Evolutionary conservation across 169 alveolate genomes (phyloP).

Genomic region (Babesia caballi): DNA sequence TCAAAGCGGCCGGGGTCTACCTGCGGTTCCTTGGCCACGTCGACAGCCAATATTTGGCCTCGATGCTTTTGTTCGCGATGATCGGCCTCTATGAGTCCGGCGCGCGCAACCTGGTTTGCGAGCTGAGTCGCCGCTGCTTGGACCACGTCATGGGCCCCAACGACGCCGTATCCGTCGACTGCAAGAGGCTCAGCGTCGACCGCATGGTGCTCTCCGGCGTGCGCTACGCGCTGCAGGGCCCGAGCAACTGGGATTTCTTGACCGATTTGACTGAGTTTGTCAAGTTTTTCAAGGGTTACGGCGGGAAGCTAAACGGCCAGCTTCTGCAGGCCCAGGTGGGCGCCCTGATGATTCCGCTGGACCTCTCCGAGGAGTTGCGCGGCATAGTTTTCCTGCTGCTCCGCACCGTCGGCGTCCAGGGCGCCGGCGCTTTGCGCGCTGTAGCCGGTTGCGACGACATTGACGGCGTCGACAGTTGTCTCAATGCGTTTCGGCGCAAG

Average conservation of each 20-base stretch:
- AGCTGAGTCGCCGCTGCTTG: neutral
- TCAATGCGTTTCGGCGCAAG: neutral
- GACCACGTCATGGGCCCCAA: neutral
- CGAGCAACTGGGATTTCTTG: conserved; percentile 31
- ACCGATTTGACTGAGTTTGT: neutral
- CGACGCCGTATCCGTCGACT: neutral
- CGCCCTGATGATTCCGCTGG: neutral
- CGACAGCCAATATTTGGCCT: neutral
- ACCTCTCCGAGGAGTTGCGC: neutral
- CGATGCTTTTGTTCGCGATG: neutral
- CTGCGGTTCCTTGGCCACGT: conserved; percentile 9
- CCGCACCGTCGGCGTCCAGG: neutral
- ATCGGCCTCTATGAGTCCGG: conserved; percentile 33
- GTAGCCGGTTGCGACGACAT: neutral
- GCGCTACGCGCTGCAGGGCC: conserved; percentile 13
- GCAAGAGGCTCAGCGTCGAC: neutral
- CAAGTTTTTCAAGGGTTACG: neutral
- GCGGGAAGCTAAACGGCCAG: neutral
- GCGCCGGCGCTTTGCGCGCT: neutral
- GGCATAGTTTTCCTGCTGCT: neutral
- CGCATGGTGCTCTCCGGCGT: neutral
- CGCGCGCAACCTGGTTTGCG: neutral
- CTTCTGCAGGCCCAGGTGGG: neutral
- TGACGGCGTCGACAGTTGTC: conserved; percentile 10
- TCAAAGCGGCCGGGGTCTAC: neutral